Conservation (phyloP, 1,284 basidiomycete species). For the Pseudozyma sp. region DNA sequence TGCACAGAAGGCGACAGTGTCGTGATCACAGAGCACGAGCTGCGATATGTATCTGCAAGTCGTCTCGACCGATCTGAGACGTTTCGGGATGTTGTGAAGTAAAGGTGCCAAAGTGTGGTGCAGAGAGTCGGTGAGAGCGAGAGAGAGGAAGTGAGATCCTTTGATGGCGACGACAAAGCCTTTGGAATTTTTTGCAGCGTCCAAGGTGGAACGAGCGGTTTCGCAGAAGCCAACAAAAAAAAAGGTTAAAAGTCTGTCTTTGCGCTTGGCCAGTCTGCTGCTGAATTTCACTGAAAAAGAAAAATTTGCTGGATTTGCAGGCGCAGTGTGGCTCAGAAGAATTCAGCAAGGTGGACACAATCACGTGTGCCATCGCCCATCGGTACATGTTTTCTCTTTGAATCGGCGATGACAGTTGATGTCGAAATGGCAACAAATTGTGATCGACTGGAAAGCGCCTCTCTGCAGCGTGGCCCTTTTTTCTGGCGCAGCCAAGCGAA, state of each 20-base stretch:
- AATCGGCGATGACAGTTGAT: constrained; percentile 20
- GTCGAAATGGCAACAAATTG: neutral
- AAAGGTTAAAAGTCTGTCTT: neutral
- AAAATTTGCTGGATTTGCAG: constrained; percentile 26
- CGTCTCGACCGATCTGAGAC: constrained; percentile 13
- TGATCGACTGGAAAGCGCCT: constrained; percentile 4
- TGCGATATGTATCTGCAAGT: constrained; percentile 2
- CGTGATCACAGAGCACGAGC: constrained; percentile 11
- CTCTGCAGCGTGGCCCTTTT: constrained; percentile 1
- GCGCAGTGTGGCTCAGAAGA: neutral
- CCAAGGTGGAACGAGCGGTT: neutral
- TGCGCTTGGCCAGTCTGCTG: neutral
- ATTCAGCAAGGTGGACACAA: constrained; percentile 6
- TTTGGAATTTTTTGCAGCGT: neutral
- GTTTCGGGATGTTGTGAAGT: neutral
- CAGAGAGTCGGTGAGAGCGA: constrained; percentile 5
- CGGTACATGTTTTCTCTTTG: neutral
- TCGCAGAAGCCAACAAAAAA: neutral
- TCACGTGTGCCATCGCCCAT: constrained; percentile 12
- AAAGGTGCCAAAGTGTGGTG: neutral
- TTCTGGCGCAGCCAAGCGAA: neutral
- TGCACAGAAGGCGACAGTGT: constrained; percentile 7
- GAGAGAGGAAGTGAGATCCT: constrained; percentile 2
- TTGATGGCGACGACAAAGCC: constrained; percentile 21
- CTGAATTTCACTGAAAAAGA: constrained; percentile 15